phyloP scores from a whole-genome alignment of 108 stramenopile species.

The Fistulifera pelliculosa region DNA sequence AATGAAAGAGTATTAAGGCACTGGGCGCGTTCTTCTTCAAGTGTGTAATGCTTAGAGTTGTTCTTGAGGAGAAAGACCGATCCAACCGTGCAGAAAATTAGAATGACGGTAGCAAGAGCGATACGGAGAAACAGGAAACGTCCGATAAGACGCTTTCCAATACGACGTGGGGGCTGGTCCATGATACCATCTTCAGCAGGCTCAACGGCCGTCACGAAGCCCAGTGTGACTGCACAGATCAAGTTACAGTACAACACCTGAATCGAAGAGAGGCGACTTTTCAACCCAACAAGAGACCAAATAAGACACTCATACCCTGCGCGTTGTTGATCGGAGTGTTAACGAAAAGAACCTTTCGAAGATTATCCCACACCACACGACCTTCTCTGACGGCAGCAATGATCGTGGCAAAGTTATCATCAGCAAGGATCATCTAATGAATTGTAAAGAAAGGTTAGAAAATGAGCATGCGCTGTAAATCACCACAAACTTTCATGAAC shows the following conservation, averaged over 20 bases:
- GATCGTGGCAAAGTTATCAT: conserved; percentile 98
- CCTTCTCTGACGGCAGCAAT: conserved; percentile 64
- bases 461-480: no score
- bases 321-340: conserved; percentile 88
- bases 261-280: conserved; percentile 54
- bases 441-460: no score
- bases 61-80: conserved; percentile 18
- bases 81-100: conserved; percentile 49
- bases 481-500: no score
- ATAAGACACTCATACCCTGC: conserved; percentile 68
- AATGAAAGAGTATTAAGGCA: conserved; percentile 75
- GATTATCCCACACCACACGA: conserved; percentile 83
- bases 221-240: conserved; percentile 82
- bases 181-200: conserved; percentile 80
- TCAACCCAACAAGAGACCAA: conserved; percentile 57
- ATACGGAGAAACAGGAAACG: conserved; percentile 77
- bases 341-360: conserved; percentile 72
- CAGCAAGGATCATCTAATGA: conserved; percentile 95
- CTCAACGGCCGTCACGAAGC: conserved; percentile 75
- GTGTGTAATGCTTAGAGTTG: conserved; percentile 4
- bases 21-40: conserved; percentile 34
- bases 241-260: conserved; percentile 84
- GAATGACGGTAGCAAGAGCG: conserved; percentile 43
- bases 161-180: conserved; percentile 59
- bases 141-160: conserved; percentile 82